Percentiles rank a stretch among this genome's conserved stretches.
phyloP scores from a whole-genome alignment of 1,139 yeast species.

The Suhomyces guaymorum region DNA sequence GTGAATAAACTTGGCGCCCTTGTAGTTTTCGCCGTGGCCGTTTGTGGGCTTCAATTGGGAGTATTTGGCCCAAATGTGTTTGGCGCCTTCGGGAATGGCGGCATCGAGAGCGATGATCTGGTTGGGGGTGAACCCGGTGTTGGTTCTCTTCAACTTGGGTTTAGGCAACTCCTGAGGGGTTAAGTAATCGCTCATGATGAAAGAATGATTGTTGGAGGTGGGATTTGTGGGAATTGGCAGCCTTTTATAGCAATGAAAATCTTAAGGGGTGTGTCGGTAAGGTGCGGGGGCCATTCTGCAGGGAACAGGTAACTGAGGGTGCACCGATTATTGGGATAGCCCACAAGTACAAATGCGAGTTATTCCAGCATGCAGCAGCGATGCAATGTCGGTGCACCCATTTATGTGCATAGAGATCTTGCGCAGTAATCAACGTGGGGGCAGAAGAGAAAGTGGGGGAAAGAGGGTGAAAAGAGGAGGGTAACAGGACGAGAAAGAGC shows the following conservation, averaged over 20 bases:
- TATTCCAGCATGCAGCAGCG: too few species aligned
- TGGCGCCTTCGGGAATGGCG: constrained; percentile 73
- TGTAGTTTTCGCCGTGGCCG: constrained; percentile 31
- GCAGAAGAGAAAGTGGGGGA: too few species aligned
- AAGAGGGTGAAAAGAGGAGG: too few species aligned
- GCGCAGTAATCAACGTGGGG: too few species aligned
- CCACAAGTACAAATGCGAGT: too few species aligned
- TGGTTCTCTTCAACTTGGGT: constrained; percentile 61
- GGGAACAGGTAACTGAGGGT: too few species aligned
- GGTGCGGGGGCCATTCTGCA: constrained; percentile 7
- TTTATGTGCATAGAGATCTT: too few species aligned
- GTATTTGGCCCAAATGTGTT: constrained; percentile 75
- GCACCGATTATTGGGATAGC: too few species aligned
- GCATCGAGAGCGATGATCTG: constrained; percentile 84
- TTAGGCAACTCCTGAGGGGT: constrained; percentile 46
- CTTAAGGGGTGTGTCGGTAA: constrained; percentile 8
- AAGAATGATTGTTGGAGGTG: not conserved
- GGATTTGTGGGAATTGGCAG: not conserved
- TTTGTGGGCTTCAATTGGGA: constrained; percentile 39
- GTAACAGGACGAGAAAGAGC: too few species aligned
- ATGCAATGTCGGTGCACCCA: too few species aligned
- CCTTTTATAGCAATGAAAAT: constrained; percentile 5
- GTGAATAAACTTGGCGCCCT: constrained; percentile 30
- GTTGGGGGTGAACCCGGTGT: constrained; percentile 89
- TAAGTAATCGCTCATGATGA: constrained; percentile 40